Base-by-base conservation (phyloP, 768 basidiomycete genomes). In the Phaeotremella fagi region DNA sequence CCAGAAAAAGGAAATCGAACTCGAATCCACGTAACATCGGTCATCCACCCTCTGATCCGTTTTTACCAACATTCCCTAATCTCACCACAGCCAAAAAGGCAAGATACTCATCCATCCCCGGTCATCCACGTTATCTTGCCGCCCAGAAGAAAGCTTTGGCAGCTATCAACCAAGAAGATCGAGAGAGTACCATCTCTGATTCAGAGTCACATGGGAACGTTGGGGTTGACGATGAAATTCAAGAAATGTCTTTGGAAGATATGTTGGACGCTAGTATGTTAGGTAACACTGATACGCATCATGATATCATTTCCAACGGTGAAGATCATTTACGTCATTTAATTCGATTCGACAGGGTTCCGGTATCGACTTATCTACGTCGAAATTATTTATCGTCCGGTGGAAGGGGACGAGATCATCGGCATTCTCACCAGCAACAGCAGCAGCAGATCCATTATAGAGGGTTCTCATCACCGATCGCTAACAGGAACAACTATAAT, bases 41-140 rank as follows among this genome's bases (percentile, higher is more conserved):
- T n/a, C n/a, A n/a, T n/a, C n/a, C n/a, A n/a, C 46, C 45, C 25
- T 37, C 35, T 22, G 66, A 68, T 51, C 59, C 57, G 14, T 68
- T 68, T 54, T 33, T 33, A 33, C 45, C 22, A 16, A 45, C 53
- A 14, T 45, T 50, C 6, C 14, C 45, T 7, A 53, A 48, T 7
- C 25, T 50, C n/a, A 27, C 24, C 14, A 24, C 46, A 48, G 24
- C 31, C 41, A 55, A 59, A 37, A 52, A 55, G 35, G 61, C 61
- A 12, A 44, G 66, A 49, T 71, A 71, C 48, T 64, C 69, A 4
- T 68, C 66, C 31, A 71, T 71, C 25, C 69, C 69, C 22, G 69
- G 69, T 24, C 69, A 71, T 54, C 69, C 69, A 14, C 57, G 66
- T 18, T 71, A 51, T 44, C 31, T 65, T 24, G 57, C 56, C 16